Evolutionary conservation across 306 rosid species (phyloP), one percentile per base, ranked within the genome.

Genomic region (Rosa chinensis): DNA sequence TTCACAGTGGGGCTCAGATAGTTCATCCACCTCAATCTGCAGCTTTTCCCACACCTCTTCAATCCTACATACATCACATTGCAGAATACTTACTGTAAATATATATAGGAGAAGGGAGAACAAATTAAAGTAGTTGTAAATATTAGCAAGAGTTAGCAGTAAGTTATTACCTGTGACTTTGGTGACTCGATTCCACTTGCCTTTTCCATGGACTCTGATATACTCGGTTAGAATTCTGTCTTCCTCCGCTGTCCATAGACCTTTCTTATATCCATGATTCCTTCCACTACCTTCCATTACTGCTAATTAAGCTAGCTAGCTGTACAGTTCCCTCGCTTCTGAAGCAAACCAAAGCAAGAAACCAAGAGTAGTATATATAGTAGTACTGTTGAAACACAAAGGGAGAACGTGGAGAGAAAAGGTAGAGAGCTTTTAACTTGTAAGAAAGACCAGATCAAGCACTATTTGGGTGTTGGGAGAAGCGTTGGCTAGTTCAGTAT

Each of bases 1-100:
- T 88, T 90, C 23, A 90, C 87, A 44, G 32, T 74, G 13, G 94
- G 92, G 82, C 89, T 82, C 3, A 86, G 87, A 78, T 90, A 90
- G 53, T 88, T 90, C 81, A 86, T 83, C 94, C 92, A 90, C 79
- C 94, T 84, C 32, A 90, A 28, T 67, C 92, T 85, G 79, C 92
- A 90, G 85, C 90, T 90, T 78, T 88, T 90, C 25, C 90, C 92
- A 13, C 90, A 75, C 72, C 92, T 86, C 87, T 80, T 88, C 92
- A 90, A 83, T 18, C 86, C 91, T 89, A 49, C 32, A 50, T 28
- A 7, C 45, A 66, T 18, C 2, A 3, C 42, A 35, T 64, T 64
- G 70, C 32, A 8, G 23, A 58, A 0, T 21, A n/a, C 64, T 58
- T 58, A 23, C 39, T 3, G 63, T n/a, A 21, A 25, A 4, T 61